These are phyloP conservation scores for Insectozyma bohioensis DNA, from an alignment of 1,139 yeast species.

Conservation along the genomic window DNA sequence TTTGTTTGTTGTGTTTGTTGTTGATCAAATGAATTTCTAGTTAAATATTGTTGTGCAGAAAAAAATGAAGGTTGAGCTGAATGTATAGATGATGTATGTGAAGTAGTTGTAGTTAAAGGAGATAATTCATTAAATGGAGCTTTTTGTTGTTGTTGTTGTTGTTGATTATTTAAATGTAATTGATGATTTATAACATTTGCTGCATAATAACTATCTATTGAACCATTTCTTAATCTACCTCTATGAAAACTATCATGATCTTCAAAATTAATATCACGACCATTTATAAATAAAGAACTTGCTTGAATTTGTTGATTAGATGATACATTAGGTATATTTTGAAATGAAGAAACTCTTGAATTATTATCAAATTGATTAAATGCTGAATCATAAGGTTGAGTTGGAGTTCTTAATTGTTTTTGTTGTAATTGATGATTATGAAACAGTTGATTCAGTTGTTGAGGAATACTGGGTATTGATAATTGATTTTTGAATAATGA, in stretches of 20 bases:
- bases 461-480: constrained; percentile 9
- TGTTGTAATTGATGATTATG: constrained; percentile 9
- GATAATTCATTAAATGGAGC: constrained; percentile 30
- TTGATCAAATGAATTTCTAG: constrained; percentile 41
- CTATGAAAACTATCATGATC: constrained; percentile 12
- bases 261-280: constrained; percentile 13
- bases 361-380: constrained; percentile 11
- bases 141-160: constrained; percentile 10
- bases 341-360: constrained; percentile 15
- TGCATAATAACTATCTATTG: constrained; percentile 19
- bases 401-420: constrained; percentile 9
- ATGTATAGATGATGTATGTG: constrained; percentile 42
- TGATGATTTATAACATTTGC: constrained; percentile 15
- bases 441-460: constrained; percentile 5
- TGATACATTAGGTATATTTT: constrained; percentile 7
- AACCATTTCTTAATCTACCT: constrained; percentile 18
- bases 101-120: constrained; percentile 48
- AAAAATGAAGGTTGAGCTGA: constrained; percentile 48
- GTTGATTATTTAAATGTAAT: constrained; percentile 10
- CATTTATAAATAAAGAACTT: constrained; percentile 9
- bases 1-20: constrained; percentile 19
- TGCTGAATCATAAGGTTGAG: constrained; percentile 8
- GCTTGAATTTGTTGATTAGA: background rate
- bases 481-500: constrained; percentile 11
- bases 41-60: constrained; percentile 44